Base-by-base conservation (phyloP, 371 early-diverging fungal genomes). In the Dichotomocladium elegans region DNA sequence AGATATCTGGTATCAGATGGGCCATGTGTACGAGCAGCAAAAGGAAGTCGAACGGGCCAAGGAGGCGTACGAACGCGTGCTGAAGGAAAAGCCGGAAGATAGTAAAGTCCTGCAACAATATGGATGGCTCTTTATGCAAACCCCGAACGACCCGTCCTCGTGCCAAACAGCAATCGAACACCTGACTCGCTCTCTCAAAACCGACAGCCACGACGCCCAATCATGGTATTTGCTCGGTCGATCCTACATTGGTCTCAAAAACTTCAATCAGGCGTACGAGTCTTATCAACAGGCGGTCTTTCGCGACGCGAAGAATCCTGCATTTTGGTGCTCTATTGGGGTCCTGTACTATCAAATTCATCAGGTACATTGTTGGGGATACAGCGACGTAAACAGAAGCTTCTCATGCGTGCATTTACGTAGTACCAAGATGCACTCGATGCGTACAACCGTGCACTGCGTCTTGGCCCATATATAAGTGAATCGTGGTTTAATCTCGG, bases 241-340 rank as follows among this genome's bases (percentile, higher is more conserved):
- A 25, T 94, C 95, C 70, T 93, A 94, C 61, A 98, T 99, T 96
- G 86, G 89, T 0, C 92, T 93, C 69, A 88, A 90, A 63, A 93
- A 95, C 55, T 94, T 88, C 75, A 91, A 87, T 63, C 91, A 94
- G 55, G 98, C 99, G 0, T 98, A 98, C 66, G 96, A 97, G 52
- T 92, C 95, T 0, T 99, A 97, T 63, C 98, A 99, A 75, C 92
- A 97, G 63, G 98, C 98, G 5, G 98, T 99, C 4, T 78, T 93
- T 60, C 89, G 93, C 21, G 98, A 99, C 62, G 88, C 89, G 8
- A 84, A 87, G 40, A 97, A 99, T 60, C 95, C 99, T 1, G 90
- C 89, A 3, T 96, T 95, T 64, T 99, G 99, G 99, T 97, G 98
- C 67, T 95, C 96, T 8, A 99, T 99, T 59, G 99, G 99, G 50